Percentiles rank a stretch among this genome's conserved stretches.
phyloP scores from a whole-genome alignment of 1,139 yeast genomes.

The Scheffersomyces parashehatae region DNA sequence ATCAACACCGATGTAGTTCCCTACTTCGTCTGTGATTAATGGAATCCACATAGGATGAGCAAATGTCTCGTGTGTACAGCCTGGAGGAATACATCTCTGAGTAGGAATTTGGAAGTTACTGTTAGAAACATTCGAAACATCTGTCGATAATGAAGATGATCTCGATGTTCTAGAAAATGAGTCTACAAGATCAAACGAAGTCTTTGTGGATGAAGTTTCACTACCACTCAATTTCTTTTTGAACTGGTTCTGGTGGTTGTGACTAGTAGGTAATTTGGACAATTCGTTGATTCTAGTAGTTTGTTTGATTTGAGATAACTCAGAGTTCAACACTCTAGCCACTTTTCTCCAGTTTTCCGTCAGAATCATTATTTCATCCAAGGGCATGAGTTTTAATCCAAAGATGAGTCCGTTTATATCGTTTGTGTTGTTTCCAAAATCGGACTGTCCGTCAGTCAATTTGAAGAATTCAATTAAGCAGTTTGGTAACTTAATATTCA shows the following conservation, averaged over 20 bases:
- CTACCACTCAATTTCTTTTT: constrained; percentile 21
- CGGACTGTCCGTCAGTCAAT: constrained; percentile 70
- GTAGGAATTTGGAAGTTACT: constrained; percentile 36
- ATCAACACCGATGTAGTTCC: constrained; percentile 88
- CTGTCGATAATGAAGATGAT: constrained; percentile 5
- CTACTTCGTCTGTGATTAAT: constrained; percentile 79
- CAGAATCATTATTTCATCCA: constrained; percentile 64
- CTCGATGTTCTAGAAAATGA: constrained; percentile 3
- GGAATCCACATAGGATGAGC: constrained; percentile 94
- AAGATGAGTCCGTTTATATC: constrained; percentile 62
- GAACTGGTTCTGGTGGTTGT: constrained; percentile 19
- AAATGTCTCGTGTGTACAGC: constrained; percentile 65
- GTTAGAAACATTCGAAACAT: constrained; percentile 2
- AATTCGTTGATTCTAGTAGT: constrained; percentile 21
- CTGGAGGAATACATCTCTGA: constrained; percentile 77
- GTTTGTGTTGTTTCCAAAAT: constrained; percentile 38
- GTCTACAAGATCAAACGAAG: neutral
- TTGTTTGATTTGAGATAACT: constrained; percentile 24
- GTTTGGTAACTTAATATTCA: constrained; percentile 56
- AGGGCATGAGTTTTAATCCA: constrained; percentile 63
- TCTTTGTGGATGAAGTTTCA: neutral
- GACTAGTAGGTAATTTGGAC: constrained; percentile 26
- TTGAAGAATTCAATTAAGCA: constrained; percentile 60
- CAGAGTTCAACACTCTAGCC: constrained; percentile 44
- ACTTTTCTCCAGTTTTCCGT: constrained; percentile 71